Percentiles rank a stretch among this genome's conserved stretches.
These are phyloP conservation scores for Tylopilus sp. DNA, from an alignment of 768 basidiomycete species.

Conservation along the genomic window DNA sequence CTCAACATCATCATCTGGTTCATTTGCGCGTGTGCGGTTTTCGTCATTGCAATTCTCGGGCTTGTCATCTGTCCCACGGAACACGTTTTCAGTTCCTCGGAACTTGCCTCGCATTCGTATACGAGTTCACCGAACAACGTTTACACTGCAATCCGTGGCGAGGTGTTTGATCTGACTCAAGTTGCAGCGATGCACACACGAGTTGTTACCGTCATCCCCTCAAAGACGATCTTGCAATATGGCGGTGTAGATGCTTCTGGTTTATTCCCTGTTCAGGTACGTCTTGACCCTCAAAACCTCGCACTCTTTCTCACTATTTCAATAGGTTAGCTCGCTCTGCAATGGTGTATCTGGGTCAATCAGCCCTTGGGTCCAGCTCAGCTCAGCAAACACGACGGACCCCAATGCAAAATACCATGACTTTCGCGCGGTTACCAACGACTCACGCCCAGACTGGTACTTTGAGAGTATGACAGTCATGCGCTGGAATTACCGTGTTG, in stretches of 20 bases:
- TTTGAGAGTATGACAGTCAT: slow-evolving; percentile 91
- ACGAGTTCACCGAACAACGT: slow-evolving; percentile 67
- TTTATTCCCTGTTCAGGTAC: slow-evolving; percentile 92
- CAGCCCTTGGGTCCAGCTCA: slow-evolving; percentile 73
- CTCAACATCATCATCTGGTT: slow-evolving; percentile 97
- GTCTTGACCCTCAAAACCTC: slow-evolving; percentile 11
- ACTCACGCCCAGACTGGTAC: slow-evolving; percentile 97
- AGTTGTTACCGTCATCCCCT: slow-evolving; percentile 67
- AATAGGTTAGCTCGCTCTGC: slow-evolving; percentile 86
- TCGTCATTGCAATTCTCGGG: slow-evolving; percentile 89
- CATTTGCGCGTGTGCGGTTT: slow-evolving; percentile 80
- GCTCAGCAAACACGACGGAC: slow-evolving; percentile 74
- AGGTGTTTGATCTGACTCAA: slow-evolving; percentile 84
- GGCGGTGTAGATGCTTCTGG: slow-evolving; percentile 71
- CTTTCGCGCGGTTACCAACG: slow-evolving; percentile 85
- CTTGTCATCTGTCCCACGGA: slow-evolving; percentile 91
- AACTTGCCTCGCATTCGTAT: slow-evolving; percentile 71
- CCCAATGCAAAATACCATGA: slow-evolving; percentile 86
- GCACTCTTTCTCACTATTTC: neutral
- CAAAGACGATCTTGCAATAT: slow-evolving; percentile 75
- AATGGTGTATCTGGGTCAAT: slow-evolving; percentile 79
- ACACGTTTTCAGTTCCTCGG: slow-evolving; percentile 79
- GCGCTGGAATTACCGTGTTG: slow-evolving; percentile 85
- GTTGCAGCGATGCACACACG: slow-evolving; percentile 65
- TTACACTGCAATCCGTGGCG: slow-evolving; percentile 82